Conservation (phyloP, 2,329 filamentous ascomycete genomes). For the Westerdykella ornata region DNA sequence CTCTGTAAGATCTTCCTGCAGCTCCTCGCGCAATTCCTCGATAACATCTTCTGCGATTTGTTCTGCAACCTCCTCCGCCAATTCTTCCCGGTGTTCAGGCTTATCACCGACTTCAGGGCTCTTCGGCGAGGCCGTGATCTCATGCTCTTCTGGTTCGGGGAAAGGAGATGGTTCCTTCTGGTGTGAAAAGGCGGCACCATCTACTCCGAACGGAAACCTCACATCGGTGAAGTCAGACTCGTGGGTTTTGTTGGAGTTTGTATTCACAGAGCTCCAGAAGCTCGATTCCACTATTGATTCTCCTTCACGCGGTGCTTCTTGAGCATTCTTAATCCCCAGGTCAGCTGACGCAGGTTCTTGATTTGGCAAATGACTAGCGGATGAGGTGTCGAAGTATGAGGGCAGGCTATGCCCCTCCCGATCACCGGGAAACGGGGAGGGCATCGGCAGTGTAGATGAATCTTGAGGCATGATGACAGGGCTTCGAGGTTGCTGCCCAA, state of each 20-base stretch:
- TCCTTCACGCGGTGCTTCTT: slow-evolving; percentile 9
- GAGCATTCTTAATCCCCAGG: neutral
- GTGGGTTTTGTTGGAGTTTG: slow-evolving; percentile 23
- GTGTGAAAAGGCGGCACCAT: slow-evolving; percentile 23
- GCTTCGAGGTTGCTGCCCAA: slow-evolving; percentile 30
- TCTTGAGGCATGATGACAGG: slow-evolving; percentile 30
- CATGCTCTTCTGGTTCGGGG: slow-evolving; percentile 2
- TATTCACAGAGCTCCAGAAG: slow-evolving; percentile 30
- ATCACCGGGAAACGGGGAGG: slow-evolving; percentile 35
- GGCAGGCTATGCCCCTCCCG: slow-evolving; percentile 10
- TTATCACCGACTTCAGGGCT: neutral
- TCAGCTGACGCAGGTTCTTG: neutral
- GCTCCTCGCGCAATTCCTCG: neutral
- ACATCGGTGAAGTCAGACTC: slow-evolving; percentile 34
- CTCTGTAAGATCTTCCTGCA: neutral
- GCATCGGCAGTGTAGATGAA: slow-evolving; percentile 33
- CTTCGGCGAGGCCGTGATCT: slow-evolving; percentile 7
- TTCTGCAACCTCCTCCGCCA: neutral
- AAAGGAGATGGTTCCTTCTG: slow-evolving; percentile 1
- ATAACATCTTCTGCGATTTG: neutral
- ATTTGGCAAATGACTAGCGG: slow-evolving; percentile 3
- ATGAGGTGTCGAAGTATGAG: slow-evolving; percentile 26
- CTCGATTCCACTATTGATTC: slow-evolving; percentile 26
- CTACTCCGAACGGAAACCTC: slow-evolving; percentile 33
- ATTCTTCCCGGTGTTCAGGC: neutral